Evolutionary conservation across 176 grass and related monocot genomes (phyloP).

Genomic region (Otatea glauca): DNA sequence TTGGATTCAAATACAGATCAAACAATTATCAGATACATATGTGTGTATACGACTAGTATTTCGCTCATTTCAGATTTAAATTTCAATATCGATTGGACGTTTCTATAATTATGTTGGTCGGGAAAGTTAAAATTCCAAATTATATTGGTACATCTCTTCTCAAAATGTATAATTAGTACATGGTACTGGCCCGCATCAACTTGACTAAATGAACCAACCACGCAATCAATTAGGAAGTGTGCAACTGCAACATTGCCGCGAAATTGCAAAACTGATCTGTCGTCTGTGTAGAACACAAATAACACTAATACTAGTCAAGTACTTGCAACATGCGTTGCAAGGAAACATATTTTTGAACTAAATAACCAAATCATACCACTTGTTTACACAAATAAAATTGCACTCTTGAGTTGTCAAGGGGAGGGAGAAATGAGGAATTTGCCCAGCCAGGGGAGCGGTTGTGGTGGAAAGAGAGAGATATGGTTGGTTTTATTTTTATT

Average conservation of each 20-base stretch:
- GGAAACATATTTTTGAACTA: no score
- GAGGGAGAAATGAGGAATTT: no score
- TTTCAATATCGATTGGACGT: background rate
- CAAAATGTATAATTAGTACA: background rate
- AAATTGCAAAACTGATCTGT: background rate
- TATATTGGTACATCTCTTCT: background rate
- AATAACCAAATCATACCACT: no score
- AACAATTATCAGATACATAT: background rate
- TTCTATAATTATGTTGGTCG: background rate
- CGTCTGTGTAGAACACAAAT: background rate
- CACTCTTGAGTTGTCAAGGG: no score
- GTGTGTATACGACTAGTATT: background rate
- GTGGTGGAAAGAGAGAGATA: no score
- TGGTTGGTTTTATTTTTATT: no score
- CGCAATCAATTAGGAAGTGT: background rate
- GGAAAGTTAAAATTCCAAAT: background rate
- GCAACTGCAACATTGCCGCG: background rate
- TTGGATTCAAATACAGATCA: background rate
- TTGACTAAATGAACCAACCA: background rate
- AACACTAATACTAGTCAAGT: background rate
- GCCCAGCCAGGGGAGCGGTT: no score
- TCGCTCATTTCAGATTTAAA: background rate
- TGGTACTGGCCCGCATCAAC: background rate
- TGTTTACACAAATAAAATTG: no score
- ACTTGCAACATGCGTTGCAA: no score